Evolutionary conservation across 2,329 filamentous ascomycete genomes (phyloP).

Genomic region (Simplicillium aogashimaense): DNA sequence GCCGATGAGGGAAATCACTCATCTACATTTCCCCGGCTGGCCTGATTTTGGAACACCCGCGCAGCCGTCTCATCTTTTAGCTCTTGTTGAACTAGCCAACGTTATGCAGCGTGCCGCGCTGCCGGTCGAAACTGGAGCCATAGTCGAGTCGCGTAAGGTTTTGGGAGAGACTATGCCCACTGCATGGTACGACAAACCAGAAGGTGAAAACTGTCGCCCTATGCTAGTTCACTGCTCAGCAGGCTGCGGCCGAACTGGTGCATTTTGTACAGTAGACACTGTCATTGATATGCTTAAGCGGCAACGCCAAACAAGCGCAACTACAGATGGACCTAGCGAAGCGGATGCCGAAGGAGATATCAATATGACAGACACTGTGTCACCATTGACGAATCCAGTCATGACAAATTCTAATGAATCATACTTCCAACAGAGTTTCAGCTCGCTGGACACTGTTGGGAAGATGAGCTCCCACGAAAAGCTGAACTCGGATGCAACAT

Average conservation of each 20-base stretch:
- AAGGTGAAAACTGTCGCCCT: conserved; percentile 48
- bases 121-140: conserved; percentile 32
- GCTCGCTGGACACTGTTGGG: neutral
- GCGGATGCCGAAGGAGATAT: conserved; percentile 33
- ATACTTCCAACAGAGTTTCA: conserved; percentile 4
- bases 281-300: conserved; percentile 94
- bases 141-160: conserved; percentile 19
- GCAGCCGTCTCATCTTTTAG: conserved; percentile 76
- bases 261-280: conserved; percentile 92
- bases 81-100: conserved; percentile 81
- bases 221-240: conserved; percentile 93
- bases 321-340: conserved; percentile 11
- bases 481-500: conserved; percentile 38
- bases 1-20: conserved; percentile 84
- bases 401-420: conserved; percentile 5
- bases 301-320: conserved; percentile 61
- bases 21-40: conserved; percentile 93
- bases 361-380: conserved; percentile 25
- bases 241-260: conserved; percentile 89
- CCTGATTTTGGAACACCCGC: conserved; percentile 93
- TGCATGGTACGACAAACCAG: conserved; percentile 50
- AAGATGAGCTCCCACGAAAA: conserved; percentile 3
- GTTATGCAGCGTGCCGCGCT: conserved; percentile 53
- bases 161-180: conserved; percentile 20
- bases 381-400: conserved; percentile 18